Conservation (phyloP, 2,329 filamentous ascomycete genomes). For the Fusarium sp. region DNA sequence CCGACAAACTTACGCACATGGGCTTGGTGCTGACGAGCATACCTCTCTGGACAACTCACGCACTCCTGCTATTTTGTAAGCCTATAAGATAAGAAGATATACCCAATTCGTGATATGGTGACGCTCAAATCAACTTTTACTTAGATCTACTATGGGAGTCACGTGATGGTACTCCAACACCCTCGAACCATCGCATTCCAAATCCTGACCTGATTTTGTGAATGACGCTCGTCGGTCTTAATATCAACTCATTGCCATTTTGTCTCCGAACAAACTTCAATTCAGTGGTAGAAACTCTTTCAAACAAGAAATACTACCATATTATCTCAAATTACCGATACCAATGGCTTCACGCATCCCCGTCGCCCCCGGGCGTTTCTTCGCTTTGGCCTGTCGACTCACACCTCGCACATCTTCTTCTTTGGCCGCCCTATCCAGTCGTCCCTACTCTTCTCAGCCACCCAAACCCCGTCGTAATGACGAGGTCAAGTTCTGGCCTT, state of each 20-base stretch:
- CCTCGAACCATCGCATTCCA: neutral
- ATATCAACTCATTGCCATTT: slow-evolving; percentile 4
- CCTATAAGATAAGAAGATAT: no score
- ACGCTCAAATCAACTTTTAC: neutral
- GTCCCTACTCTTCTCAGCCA: slow-evolving; percentile 60
- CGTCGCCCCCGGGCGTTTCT: slow-evolving; percentile 47
- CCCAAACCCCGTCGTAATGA: slow-evolving; percentile 54
- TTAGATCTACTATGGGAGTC: neutral
- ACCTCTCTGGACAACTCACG: no score
- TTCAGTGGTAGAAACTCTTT: neutral
- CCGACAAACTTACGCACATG: no score
- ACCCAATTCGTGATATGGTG: neutral
- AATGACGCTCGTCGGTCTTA: slow-evolving; percentile 20
- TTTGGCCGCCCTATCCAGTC: slow-evolving; percentile 39
- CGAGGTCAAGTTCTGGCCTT: slow-evolving; percentile 70
- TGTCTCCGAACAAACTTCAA: neutral
- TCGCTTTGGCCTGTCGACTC: slow-evolving; percentile 42
- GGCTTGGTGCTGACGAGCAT: no score
- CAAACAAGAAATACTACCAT: neutral
- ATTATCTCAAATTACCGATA: slow-evolving; percentile 6
- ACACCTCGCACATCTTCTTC: slow-evolving; percentile 34
- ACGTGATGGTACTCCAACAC: slow-evolving; percentile 23
- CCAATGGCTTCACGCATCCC: slow-evolving; percentile 54
- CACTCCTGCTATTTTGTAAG: neutral
- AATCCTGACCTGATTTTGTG: slow-evolving; percentile 21